Evolutionary conservation across 2,329 filamentous ascomycete species (phyloP).

Genomic region (Fusarium nisikadoi): DNA sequence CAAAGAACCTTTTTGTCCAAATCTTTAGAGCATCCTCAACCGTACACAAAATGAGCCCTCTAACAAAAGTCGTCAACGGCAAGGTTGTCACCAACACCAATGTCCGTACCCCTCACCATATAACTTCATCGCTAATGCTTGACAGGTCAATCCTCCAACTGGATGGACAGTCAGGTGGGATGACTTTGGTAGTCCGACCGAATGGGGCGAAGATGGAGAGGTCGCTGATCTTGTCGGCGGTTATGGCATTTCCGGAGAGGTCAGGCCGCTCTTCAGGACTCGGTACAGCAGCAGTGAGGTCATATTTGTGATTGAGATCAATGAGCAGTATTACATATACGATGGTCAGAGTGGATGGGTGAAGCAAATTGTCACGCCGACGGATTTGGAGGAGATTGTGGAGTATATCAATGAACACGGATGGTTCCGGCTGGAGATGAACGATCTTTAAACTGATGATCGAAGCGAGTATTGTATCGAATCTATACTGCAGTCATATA

Average conservation of each 20-base stretch:
- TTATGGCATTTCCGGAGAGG: background rate
- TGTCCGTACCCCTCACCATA: background rate
- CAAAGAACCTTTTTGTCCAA: too few species aligned
- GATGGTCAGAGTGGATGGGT: background rate
- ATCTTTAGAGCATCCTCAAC: too few species aligned
- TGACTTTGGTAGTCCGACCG: background rate
- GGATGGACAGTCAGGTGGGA: background rate
- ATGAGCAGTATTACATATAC: background rate
- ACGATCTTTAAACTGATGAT: background rate
- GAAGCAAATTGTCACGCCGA: background rate
- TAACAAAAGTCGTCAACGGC: background rate
- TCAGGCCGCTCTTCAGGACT: background rate
- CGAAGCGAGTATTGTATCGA: background rate
- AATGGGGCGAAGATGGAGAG: background rate
- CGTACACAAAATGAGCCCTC: background rate
- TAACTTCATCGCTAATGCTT: too few species aligned
- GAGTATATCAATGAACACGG: background rate
- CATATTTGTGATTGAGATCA: background rate
- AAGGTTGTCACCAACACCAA: background rate
- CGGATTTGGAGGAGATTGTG: background rate
- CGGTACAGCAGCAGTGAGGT: background rate
- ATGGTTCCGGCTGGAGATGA: background rate
- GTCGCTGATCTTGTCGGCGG: background rate
- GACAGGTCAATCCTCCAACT: background rate
- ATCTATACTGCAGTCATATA: background rate